Conservation (phyloP, 371 early-diverging fungal genomes). For the Actinomortierella ambigua region DNA sequence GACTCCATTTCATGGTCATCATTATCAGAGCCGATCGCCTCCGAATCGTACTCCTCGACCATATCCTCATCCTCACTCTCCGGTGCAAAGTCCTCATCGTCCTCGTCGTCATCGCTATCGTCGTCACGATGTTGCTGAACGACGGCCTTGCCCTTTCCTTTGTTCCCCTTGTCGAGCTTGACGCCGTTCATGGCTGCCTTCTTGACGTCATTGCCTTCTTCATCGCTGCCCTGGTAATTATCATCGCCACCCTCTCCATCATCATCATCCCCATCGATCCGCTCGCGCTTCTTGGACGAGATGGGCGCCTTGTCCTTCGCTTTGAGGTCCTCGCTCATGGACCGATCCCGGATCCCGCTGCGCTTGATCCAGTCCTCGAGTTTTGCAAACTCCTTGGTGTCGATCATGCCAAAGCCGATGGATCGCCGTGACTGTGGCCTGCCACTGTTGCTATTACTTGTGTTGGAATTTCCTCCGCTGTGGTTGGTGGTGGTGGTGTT, state of each 20-base stretch:
- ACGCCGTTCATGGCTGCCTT: background rate
- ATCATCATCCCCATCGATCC: conserved; percentile 16
- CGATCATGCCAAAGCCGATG: conserved; percentile 42
- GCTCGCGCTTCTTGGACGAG: conserved; percentile 27
- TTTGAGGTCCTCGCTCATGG: conserved; percentile 42
- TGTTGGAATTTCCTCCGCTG: background rate
- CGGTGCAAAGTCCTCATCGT: conserved; percentile 43
- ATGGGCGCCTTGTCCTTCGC: conserved; percentile 35
- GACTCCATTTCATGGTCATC: background rate
- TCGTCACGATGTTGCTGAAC: background rate
- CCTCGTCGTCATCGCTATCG: conserved; percentile 40
- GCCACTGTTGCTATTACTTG: conserved; percentile 7
- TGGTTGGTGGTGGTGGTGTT: too few relatives aligned
- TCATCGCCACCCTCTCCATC: conserved; percentile 6
- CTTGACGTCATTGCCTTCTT: background rate
- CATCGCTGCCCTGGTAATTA: background rate
- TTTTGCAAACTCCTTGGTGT: conserved; percentile 36
- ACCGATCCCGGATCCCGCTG: conserved; percentile 38
- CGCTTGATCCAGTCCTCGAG: conserved; percentile 43
- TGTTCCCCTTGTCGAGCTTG: background rate
- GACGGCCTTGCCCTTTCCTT: too few relatives aligned
- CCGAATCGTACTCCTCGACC: conserved; percentile 38
- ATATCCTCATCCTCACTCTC: conserved; percentile 41
- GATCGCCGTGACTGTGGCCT: conserved; percentile 3
- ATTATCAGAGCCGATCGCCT: conserved; percentile 8